A percentile compares a stretch with the other conserved stretches of the same genome.
Evolutionary conservation across 1,139 yeast genomes (phyloP).

Genomic region (Candida tropicalis): DNA sequence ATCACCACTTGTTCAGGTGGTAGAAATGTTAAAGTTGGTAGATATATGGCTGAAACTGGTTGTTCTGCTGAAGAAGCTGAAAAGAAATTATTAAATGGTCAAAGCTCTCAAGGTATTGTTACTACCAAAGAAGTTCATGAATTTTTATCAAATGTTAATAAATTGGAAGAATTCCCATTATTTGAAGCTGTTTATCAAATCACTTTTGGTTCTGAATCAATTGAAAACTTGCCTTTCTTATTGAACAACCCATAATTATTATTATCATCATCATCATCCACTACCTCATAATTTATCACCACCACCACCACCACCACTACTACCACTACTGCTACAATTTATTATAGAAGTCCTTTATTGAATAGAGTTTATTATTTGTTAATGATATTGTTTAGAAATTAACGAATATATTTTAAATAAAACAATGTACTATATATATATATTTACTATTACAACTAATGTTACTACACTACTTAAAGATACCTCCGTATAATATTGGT

Average conservation of each 20-base stretch:
- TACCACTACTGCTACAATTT: no score
- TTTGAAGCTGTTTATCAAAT: conserved; percentile 53
- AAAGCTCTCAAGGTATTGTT: conserved; percentile 52
- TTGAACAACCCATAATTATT: conserved; percentile 22
- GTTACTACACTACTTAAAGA: no score
- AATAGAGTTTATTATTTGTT: conserved; percentile 4
- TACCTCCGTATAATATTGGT: no score
- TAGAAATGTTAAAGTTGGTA: conserved; percentile 51
- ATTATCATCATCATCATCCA: no score
- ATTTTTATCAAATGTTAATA: conserved; percentile 37
- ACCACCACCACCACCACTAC: no score
- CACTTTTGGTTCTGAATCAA: conserved; percentile 43
- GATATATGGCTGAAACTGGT: conserved; percentile 51
- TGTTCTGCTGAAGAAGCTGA: conserved; percentile 47
- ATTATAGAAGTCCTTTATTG: no score
- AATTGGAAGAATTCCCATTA: conserved; percentile 43
- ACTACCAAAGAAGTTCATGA: conserved; percentile 54
- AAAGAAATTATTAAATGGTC: conserved; percentile 49
- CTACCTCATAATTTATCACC: no score
- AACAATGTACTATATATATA: no score
- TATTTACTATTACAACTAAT: no score
- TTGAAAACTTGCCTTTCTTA: conserved; percentile 45
- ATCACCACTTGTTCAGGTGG: conserved; percentile 55
- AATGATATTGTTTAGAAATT: conserved; percentile 1
- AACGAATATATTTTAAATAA: no score